A percentile compares a stretch with the other conserved stretches of the same genome.
phyloP scores from a whole-genome alignment of 805 yeast species.

The Yueomyces sinensis region DNA sequence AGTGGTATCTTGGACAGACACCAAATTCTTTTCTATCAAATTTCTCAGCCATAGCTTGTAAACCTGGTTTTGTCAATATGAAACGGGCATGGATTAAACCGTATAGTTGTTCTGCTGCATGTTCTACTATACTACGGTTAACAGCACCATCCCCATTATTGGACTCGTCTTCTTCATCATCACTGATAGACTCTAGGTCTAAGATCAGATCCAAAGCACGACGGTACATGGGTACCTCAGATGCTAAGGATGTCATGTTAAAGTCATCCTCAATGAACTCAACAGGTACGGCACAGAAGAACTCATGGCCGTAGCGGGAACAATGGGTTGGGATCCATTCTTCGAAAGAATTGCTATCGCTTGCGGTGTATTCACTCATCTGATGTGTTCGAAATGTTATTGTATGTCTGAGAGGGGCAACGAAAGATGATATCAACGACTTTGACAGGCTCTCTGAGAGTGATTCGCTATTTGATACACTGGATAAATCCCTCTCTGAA shows the following conservation, averaged over 20 bases:
- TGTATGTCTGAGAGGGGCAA: no score
- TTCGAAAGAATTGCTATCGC: conserved; percentile 28
- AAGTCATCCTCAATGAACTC: conserved; percentile 95
- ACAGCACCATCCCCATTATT: conserved; percentile 16
- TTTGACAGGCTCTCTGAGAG: no score
- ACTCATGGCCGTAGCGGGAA: conserved; percentile 71
- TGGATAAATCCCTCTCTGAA: no score
- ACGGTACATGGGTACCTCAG: conserved; percentile 78
- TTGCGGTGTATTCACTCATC: conserved; percentile 17
- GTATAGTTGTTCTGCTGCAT: conserved; percentile 81
- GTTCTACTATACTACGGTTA: conserved; percentile 58
- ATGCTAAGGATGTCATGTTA: conserved; percentile 78
- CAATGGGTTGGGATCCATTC: conserved; percentile 81
- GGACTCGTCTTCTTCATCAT: conserved; percentile 19
- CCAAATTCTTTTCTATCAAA: conserved; percentile 86
- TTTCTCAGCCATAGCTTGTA: conserved; percentile 86
- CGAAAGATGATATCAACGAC: no score
- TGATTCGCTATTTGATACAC: no score
- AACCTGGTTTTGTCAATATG: conserved; percentile 78
- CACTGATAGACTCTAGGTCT: conserved; percentile 54
- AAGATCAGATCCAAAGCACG: conserved; percentile 85
- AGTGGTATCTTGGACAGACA: conserved; percentile 75
- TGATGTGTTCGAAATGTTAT: no score
- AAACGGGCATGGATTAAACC: conserved; percentile 91
- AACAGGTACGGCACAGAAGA: conserved; percentile 80